Conservation (phyloP, 805 yeast genomes). For the Candida chilensis region DNA sequence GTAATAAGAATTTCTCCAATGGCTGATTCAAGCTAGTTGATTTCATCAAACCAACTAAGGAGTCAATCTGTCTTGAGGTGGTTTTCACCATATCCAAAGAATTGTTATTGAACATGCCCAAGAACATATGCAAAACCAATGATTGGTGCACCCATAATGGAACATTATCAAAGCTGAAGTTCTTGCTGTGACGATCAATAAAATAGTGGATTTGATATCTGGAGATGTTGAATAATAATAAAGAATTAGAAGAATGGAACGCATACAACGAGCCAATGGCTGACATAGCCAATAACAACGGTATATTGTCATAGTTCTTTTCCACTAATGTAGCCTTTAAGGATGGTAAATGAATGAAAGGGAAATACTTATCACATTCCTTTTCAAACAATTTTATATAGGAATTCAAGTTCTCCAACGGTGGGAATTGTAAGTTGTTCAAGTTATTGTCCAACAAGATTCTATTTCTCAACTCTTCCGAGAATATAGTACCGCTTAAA, state of each 20-base stretch:
- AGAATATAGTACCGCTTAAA: too few species aligned
- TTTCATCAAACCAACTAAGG: slow-evolving; percentile 44
- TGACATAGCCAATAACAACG: slow-evolving; percentile 71
- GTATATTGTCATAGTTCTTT: slow-evolving; percentile 40
- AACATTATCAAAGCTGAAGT: slow-evolving; percentile 40
- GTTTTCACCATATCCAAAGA: slow-evolving; percentile 35
- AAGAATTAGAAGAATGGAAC: slow-evolving; percentile 71
- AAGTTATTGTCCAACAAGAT: slow-evolving; percentile 49
- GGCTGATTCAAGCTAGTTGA: slow-evolving; percentile 45
- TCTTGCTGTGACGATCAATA: slow-evolving; percentile 42
- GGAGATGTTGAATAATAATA: slow-evolving; percentile 58
- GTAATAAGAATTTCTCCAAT: slow-evolving; percentile 31
- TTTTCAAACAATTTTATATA: slow-evolving; percentile 67
- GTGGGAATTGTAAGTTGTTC: slow-evolving; percentile 58
- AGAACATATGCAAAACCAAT: slow-evolving; percentile 43
- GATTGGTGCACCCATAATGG: slow-evolving; percentile 51
- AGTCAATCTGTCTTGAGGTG: slow-evolving; percentile 42
- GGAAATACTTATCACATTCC: slow-evolving; percentile 76
- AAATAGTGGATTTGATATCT: slow-evolving; percentile 58
- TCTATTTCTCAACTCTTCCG: slow-evolving; percentile 39
- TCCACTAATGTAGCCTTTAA: slow-evolving; percentile 22
- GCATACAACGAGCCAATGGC: slow-evolving; percentile 86
- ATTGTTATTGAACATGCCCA: slow-evolving; percentile 49
- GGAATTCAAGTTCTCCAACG: slow-evolving; percentile 64
- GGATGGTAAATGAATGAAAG: slow-evolving; percentile 72